Evolutionary conservation across 164 flowering plant genomes (phyloP).

Genomic region (Buxus sempervirens): DNA sequence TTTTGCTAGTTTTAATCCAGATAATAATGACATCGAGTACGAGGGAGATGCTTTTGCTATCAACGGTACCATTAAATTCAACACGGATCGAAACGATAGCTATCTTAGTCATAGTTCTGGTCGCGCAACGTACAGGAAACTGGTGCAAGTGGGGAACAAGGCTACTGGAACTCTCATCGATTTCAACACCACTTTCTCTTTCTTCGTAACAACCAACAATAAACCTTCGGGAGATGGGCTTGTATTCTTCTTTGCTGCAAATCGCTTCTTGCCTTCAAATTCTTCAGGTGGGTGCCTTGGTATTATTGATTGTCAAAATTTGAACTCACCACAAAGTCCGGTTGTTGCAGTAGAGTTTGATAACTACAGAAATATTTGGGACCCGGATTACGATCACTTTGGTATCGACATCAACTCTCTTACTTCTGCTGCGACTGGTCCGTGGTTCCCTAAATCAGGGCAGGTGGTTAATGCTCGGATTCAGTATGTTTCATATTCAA

Average conservation of each 20-base stretch:
- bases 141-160: background rate
- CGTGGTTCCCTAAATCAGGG: background rate
- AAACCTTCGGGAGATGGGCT: background rate
- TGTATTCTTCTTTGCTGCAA: background rate
- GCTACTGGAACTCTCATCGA: background rate
- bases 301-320: background rate
- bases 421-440: background rate
- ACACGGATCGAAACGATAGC: background rate
- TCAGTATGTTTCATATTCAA: background rate
- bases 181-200: constrained; percentile 1
- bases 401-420: constrained; percentile 3
- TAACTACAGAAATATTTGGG: background rate
- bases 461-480: background rate
- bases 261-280: background rate
- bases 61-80: background rate
- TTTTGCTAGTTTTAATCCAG: too few relatives aligned
- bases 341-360: too few relatives aligned
- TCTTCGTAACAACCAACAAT: background rate
- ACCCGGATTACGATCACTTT: background rate
- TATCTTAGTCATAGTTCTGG: background rate
- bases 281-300: background rate
- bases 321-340: background rate
- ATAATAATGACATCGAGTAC: too few relatives aligned
- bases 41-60: too few relatives aligned
- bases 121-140: background rate